Evolutionary conservation across 2,329 filamentous ascomycete species (phyloP).

Genomic region (Fusarium acutatum): DNA sequence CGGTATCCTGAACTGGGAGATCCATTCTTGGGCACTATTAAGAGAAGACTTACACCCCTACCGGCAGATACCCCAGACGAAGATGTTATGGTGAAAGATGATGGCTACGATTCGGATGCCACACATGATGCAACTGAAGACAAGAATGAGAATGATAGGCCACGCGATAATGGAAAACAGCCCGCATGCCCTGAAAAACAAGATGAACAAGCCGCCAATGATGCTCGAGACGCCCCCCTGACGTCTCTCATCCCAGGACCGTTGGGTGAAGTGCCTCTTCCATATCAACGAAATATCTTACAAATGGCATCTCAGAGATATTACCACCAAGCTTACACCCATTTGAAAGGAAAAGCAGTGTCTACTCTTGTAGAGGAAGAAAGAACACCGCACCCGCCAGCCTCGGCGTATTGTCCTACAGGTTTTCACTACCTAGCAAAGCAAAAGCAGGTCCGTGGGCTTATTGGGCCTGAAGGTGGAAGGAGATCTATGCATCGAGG

Average conservation of each 20-base stretch:
- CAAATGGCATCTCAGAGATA: not conserved
- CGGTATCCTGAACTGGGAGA: not conserved
- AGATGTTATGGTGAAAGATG: not conserved
- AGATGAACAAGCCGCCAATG: accelerated
- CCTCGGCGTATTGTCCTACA: not conserved
- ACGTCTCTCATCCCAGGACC: not conserved
- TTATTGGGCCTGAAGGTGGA: not conserved
- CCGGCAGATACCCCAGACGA: not conserved
- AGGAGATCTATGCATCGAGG: not conserved
- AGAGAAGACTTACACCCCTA: not conserved
- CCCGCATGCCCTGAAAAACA: not conserved
- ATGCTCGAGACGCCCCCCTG: not conserved
- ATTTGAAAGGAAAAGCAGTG: not conserved
- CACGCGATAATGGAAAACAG: not conserved
- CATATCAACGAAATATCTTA: not conserved
- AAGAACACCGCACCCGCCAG: not conserved
- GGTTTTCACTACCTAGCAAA: not conserved
- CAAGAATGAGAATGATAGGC: not conserved
- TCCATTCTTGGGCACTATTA: slow-evolving; percentile 7
- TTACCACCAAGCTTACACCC: not conserved
- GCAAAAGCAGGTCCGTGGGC: not conserved
- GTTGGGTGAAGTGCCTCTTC: not conserved
- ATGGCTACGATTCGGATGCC: not conserved
- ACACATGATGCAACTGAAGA: not conserved
- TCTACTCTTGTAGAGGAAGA: slow-evolving; percentile 26